Evolutionary conservation across 192 early-diverging fungal species (phyloP).

Genomic region (Rhizoclosmatium globosum): DNA sequence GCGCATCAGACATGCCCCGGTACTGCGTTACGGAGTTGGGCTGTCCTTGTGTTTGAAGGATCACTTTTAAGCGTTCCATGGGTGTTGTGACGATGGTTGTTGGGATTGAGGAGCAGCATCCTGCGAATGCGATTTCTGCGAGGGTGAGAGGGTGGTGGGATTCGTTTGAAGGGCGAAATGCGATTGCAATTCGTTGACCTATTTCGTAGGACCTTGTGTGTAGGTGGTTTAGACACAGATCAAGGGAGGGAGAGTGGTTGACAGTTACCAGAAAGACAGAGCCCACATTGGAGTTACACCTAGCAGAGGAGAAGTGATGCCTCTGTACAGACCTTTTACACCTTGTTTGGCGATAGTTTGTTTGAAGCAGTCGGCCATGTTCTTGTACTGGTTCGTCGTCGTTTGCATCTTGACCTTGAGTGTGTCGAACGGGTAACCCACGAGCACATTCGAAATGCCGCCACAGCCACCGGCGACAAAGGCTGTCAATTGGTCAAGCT

Average conservation of each 20-base stretch:
- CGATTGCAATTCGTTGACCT: slow-evolving; percentile 68
- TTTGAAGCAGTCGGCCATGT: slow-evolving; percentile 16
- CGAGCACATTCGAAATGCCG: slow-evolving; percentile 74
- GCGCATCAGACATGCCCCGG: slow-evolving; percentile 85
- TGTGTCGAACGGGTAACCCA: slow-evolving; percentile 87
- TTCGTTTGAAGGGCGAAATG: slow-evolving; percentile 22
- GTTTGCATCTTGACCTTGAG: slow-evolving; percentile 91
- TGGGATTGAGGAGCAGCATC: slow-evolving; percentile 86
- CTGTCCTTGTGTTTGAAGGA: slow-evolving; percentile 75
- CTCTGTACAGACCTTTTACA: slow-evolving; percentile 83
- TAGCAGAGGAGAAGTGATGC: slow-evolving; percentile 81
- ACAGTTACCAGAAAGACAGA: slow-evolving; percentile 78
- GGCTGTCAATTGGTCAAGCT: slow-evolving; percentile 65
- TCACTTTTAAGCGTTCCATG: slow-evolving; percentile 88
- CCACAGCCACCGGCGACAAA: slow-evolving; percentile 89
- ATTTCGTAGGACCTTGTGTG: slow-evolving; percentile 60
- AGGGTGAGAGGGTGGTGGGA: slow-evolving; percentile 55
- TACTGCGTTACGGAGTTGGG: slow-evolving; percentile 57
- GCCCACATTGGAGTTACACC: slow-evolving; percentile 90
- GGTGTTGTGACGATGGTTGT: slow-evolving; percentile 89
- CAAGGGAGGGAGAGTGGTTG: neutral
- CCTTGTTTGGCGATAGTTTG: slow-evolving; percentile 80
- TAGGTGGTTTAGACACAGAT: neutral
- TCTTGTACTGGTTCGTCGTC: slow-evolving; percentile 1
- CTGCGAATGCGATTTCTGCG: slow-evolving; percentile 79